phyloP scores from a whole-genome alignment of 495 filamentous ascomycete species.

The Trichoderma erinaceum region DNA sequence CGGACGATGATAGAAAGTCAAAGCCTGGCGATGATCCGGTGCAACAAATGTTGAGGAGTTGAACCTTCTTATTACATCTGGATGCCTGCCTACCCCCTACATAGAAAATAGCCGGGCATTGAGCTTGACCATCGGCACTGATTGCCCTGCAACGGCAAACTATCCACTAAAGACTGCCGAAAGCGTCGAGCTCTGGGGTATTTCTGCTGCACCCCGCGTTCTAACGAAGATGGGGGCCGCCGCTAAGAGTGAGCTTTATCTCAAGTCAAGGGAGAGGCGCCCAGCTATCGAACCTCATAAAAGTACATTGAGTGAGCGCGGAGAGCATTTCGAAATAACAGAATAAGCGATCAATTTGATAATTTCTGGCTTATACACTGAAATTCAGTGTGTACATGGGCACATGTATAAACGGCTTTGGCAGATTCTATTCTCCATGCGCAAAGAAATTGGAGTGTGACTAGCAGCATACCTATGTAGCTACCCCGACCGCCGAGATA shows the following conservation, averaged over 20 bases:
- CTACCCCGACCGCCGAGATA: too few species aligned
- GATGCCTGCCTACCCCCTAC: not conserved
- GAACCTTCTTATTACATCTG: not conserved
- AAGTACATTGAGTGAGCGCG: too few species aligned
- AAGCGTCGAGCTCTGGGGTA: not conserved
- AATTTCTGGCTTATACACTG: too few species aligned
- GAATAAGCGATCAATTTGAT: too few species aligned
- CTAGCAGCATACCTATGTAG: too few species aligned
- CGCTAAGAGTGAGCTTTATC: not conserved
- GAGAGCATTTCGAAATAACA: too few species aligned
- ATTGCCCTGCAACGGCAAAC: not conserved
- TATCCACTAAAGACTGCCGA: not conserved
- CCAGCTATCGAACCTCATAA: too few species aligned
- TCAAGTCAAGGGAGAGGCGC: not conserved
- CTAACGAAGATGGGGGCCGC: not conserved
- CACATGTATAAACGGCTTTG: too few species aligned
- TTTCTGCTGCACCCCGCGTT: slow-evolving; percentile 1
- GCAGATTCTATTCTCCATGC: too few species aligned
- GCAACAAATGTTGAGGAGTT: not conserved
- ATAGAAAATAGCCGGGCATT: not conserved
- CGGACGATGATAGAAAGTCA: not conserved
- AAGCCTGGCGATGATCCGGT: not conserved
- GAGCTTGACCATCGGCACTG: not conserved
- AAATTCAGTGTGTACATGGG: too few species aligned
- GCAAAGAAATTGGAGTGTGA: too few species aligned